Evolutionary conservation across 345 rosid genomes (phyloP).

Genomic region (Hirschfeldia incana): DNA sequence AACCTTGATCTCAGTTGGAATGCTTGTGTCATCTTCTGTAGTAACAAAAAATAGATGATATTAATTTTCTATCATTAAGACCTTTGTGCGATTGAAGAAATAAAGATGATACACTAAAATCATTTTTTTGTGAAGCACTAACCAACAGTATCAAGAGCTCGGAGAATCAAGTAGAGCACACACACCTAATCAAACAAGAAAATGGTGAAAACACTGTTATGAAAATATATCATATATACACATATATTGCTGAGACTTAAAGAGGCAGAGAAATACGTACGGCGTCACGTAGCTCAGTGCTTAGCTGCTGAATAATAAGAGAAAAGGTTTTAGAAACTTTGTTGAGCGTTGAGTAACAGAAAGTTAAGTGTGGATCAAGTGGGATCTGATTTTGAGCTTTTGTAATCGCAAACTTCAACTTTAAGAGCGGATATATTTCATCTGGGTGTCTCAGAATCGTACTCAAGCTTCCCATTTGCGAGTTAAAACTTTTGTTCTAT

Average conservation of each 20-base stretch:
- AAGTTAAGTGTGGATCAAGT: slow-evolving; percentile 80
- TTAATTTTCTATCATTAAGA: no score
- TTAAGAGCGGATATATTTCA: slow-evolving; percentile 78
- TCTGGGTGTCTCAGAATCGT: slow-evolving; percentile 75
- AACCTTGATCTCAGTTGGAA: slow-evolving; percentile 71
- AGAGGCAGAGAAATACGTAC: slow-evolving; percentile 44
- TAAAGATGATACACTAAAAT: slow-evolving; percentile 40
- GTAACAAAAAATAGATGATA: background rate
- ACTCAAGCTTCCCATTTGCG: slow-evolving; percentile 55
- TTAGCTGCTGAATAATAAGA: slow-evolving; percentile 90
- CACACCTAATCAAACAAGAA: no score
- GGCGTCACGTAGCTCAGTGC: slow-evolving; percentile 74
- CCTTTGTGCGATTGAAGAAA: background rate
- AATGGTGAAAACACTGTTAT: no score
- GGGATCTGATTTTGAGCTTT: slow-evolving; percentile 93
- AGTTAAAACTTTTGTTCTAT: no score
- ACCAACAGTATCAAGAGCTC: no score
- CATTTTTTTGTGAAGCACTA: no score
- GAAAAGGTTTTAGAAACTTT: slow-evolving; percentile 90
- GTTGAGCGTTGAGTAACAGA: slow-evolving; percentile 86
- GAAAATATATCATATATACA: background rate
- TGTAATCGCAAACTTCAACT: slow-evolving; percentile 67
- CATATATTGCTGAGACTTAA: background rate
- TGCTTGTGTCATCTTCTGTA: slow-evolving; percentile 96
- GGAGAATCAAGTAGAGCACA: no score